Percentiles rank a stretch among this genome's conserved stretches.
phyloP scores from a whole-genome alignment of 805 yeast genomes.

The Cyberlindnera xylosilytica region DNA sequence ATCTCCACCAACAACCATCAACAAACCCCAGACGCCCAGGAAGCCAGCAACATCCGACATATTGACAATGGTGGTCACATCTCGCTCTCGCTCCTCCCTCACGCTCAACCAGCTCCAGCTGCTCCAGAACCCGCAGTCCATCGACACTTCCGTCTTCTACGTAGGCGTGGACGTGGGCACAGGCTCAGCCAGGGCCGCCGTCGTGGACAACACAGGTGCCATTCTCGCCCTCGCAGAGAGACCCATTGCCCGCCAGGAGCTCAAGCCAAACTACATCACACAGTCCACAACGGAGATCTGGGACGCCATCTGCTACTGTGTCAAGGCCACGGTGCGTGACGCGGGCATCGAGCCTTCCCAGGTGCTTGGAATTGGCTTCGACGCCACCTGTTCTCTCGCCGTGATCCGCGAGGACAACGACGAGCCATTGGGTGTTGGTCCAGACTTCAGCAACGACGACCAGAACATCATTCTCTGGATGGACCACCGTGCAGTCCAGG shows the following conservation, averaged over 20 bases:
- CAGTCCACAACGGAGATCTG: constrained; percentile 92
- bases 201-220: constrained; percentile 79
- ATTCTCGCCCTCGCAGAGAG: constrained; percentile 77
- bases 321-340: constrained; percentile 68
- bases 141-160: constrained; percentile 39
- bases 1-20: neutral
- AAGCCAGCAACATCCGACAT: too few relatives aligned
- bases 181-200: constrained; percentile 93
- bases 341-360: constrained; percentile 64
- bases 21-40: too few relatives aligned
- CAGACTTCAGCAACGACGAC: constrained; percentile 66
- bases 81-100: constrained; percentile 27
- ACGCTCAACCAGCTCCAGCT: constrained; percentile 27
- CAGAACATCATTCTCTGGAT: constrained; percentile 95
- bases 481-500: constrained; percentile 92
- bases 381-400: constrained; percentile 95
- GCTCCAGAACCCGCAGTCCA: constrained; percentile 26
- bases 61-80: constrained; percentile 19
- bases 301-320: constrained; percentile 83
- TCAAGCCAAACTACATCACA: constrained; percentile 71
- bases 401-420: constrained; percentile 65
- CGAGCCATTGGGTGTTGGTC: constrained; percentile 85
- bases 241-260: constrained; percentile 72
- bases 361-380: constrained; percentile 89
- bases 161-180: constrained; percentile 97